Base-by-base conservation (phyloP, 1,139 yeast genomes). In the Lodderomyces parapsilosis region DNA sequence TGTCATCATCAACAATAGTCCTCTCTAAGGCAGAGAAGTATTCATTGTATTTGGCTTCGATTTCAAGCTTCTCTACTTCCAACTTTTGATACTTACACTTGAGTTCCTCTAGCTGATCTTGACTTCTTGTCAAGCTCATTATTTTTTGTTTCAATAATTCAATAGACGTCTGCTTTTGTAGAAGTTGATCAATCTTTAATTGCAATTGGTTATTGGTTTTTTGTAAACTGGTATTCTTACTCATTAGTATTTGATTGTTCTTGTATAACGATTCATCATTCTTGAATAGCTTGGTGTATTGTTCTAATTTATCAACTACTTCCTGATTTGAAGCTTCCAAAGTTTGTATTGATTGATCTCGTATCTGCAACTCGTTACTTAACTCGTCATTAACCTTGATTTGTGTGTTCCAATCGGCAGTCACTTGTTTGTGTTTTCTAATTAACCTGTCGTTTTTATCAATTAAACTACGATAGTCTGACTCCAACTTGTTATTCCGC, bases 51-150 rank as follows among this genome's bases (percentile, higher is more conserved):
- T 67, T 74, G 6, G 69, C 62, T 40, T 76, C 71, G 34, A 81
- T 57, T 28, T 73, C 71, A 15, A 80, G 59, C 45, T 80, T 64
- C 49, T 80, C 78, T 36, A 83, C 59, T 50, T 82, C 83, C 15
- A 80, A 56, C 11, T 74, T 74, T 33, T 78, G 75, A 13, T 68
- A 68, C 40, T 72, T 70, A 38, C 71, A 74, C 45, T 81, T 77
- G 3, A 78, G 51, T 0, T 59, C 60, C 34, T 76, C 79, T 42
- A 76, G 59, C 10, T 62, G 62, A 6, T 60, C 55, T 8, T 83
- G 43, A 48, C 76, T 78, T 13, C 61, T 58, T 27, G 46, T 35
- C 30, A 72, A 57, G 0, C 71, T 53, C 1, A 54, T 43, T 41
- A 67, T 70, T 48, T 71, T 71, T 46, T 69, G 76, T 44, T 63